A percentile compares a stretch with the other conserved stretches of the same genome.
These are phyloP conservation scores for Lippia alba DNA, from an alignment of 305 asterid species.

Conservation along the genomic window DNA sequence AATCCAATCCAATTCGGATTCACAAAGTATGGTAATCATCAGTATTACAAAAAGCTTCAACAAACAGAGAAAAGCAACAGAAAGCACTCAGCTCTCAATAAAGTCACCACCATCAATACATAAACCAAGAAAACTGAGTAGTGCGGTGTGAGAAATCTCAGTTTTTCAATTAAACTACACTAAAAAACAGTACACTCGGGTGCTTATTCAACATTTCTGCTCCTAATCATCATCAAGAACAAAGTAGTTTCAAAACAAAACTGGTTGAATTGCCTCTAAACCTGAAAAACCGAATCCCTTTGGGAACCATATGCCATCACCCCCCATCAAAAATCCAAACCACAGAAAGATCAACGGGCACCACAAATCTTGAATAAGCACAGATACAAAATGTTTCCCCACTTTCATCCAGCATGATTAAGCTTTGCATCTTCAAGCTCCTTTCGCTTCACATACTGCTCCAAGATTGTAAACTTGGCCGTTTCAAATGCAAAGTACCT, in stretches of 20 bases:
- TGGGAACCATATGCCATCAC: constrained; percentile 5
- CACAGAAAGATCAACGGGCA: constrained; percentile 4
- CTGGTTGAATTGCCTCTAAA: not conserved
- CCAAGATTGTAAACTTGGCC: constrained; percentile 78
- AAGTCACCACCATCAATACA: too few species aligned
- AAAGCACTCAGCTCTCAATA: too few species aligned
- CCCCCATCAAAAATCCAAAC: not conserved
- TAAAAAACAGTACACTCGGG: not conserved
- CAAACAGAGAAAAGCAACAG: too few species aligned
- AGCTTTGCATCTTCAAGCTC: constrained; percentile 50
- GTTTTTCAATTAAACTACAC: too few species aligned
- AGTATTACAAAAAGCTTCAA: too few species aligned
- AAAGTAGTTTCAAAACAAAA: not conserved
- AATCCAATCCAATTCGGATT: too few species aligned
- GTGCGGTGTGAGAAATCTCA: too few species aligned
- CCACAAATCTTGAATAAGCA: not conserved
- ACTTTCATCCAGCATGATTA: constrained; percentile 38
- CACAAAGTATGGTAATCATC: too few species aligned
- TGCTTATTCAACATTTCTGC: constrained; percentile 25
- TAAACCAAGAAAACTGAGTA: too few species aligned
- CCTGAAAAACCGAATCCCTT: not conserved
- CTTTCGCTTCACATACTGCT: constrained; percentile 66
- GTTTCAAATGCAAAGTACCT: constrained; percentile 98
- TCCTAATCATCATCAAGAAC: not conserved
- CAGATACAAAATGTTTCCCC: constrained; percentile 8